Base-by-base conservation (phyloP, 352 stramenopile species). In the Phytophthora crassamura region DNA sequence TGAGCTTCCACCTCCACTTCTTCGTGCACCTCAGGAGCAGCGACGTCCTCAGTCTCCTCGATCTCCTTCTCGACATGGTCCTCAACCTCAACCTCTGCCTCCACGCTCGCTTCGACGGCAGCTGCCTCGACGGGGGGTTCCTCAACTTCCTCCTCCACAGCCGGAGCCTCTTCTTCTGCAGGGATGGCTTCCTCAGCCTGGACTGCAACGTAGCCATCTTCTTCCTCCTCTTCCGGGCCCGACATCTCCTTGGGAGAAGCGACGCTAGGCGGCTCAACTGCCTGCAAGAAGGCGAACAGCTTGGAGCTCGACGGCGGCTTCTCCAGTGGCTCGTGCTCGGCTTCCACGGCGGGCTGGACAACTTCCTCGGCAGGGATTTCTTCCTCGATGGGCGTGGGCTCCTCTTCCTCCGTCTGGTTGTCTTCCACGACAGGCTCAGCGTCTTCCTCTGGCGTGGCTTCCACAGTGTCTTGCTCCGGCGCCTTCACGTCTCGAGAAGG, bases 241-340 rank as follows among this genome's bases (percentile, higher is more conserved):
- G 38, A 48, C 14, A 55, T 12, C 16, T 70, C 53, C n/a, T 53
- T 67, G 0, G 51, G 30, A 5, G 58, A 20, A 3, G 14, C 38
- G 16, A 59, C 48, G 14, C 32, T 63, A 2, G 35, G 59, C 15
- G 72, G 64, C 32, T 87, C 78, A 8, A 87, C 80, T 2, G 74
- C 69, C 25, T 77, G 74, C 48, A 88, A 53, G 60, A 88, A 88
- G 7, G 78, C 81, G 41, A 84, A 67, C 30, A 88, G 59, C 66
- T 88, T 90, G 16, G 74, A 61, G 43, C 56, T 84, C 22, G 69
- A 74, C 16, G 65, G 28, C 5, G 77, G 60, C 12, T 75, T 69
- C 57, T 76, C 40, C 32, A 75, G 40, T 7, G 47, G 36, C 12
- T 75, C 38, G 5, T 69, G 60, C 16, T 63, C 64, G 3, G 47